Conservation (phyloP, 176 grass and related monocot genomes). For the Calamus simplicifolius region DNA sequence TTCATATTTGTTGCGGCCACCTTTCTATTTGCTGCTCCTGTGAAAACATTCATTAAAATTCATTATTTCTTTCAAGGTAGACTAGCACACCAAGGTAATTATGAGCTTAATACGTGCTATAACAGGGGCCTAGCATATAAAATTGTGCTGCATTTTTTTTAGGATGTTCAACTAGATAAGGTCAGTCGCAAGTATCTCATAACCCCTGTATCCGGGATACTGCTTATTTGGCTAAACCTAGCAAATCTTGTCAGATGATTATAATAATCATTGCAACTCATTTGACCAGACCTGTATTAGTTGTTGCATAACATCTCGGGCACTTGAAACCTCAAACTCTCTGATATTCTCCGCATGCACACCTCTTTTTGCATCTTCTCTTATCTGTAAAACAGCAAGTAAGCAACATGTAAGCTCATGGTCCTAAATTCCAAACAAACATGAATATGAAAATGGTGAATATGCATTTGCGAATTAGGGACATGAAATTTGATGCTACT, state of each 20-base stretch:
- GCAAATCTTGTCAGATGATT: too few species aligned
- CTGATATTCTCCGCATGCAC: constrained; percentile 86
- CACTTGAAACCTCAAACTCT: constrained; percentile 76
- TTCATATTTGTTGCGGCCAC: constrained; percentile 99
- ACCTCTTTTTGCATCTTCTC: constrained; percentile 92
- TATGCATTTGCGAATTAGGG: too few species aligned
- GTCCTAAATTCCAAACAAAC: not conserved
- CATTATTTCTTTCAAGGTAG: not conserved
- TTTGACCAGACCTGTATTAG: constrained; percentile 44
- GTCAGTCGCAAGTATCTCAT: too few species aligned
- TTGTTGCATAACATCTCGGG: constrained; percentile 89
- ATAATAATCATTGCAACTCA: not conserved
- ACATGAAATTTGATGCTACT: too few species aligned
- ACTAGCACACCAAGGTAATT: too few species aligned
- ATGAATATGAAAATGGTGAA: not conserved
- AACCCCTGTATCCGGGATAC: not conserved
- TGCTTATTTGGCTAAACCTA: too few species aligned
- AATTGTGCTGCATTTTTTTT: too few species aligned
- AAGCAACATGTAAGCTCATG: constrained; percentile 1
- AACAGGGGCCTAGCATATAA: too few species aligned
- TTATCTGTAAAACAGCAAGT: constrained; percentile 44
- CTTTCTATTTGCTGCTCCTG: constrained; percentile 91
- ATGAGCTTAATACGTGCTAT: too few species aligned
- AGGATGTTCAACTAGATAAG: too few species aligned
- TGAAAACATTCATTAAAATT: constrained; percentile 4